These are phyloP conservation scores for Telopea speciosissima DNA, from an alignment of 177 flowering plant species.

Conservation along the genomic window DNA sequence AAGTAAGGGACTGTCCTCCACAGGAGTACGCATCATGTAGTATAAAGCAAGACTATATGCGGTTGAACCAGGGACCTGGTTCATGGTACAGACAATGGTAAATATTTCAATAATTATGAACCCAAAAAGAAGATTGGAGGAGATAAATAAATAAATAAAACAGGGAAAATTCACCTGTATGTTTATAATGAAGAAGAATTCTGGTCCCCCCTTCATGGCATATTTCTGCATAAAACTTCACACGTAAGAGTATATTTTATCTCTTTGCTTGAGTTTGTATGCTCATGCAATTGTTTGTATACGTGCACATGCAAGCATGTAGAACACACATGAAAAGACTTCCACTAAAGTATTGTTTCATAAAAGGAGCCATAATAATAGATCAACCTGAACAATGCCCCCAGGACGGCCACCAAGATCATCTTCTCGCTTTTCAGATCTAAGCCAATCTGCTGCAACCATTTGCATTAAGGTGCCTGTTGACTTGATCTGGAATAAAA, in stretches of 20 bases:
- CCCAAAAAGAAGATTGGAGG: background rate
- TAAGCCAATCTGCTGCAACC: slow-evolving; percentile 92
- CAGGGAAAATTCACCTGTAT: slow-evolving; percentile 53
- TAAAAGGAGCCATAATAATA: background rate
- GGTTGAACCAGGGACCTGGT: slow-evolving; percentile 52
- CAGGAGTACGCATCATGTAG: slow-evolving; percentile 62
- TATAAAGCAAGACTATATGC: slow-evolving; percentile 57
- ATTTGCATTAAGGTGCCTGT: slow-evolving; percentile 70
- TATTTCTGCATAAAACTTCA: slow-evolving; percentile 48
- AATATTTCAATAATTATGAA: background rate
- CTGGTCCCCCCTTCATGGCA: slow-evolving; percentile 74
- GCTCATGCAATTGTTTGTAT: background rate
- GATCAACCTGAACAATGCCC: slow-evolving; percentile 75
- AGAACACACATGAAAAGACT: too few relatives aligned
- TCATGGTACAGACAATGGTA: slow-evolving; percentile 11
- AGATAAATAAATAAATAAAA: background rate
- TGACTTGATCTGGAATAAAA: slow-evolving; percentile 55
- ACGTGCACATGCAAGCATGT: too few relatives aligned
- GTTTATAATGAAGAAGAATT: slow-evolving; percentile 81
- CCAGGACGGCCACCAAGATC: slow-evolving; percentile 77
- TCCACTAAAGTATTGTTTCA: too few relatives aligned
- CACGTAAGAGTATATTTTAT: background rate
- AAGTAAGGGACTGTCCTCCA: slow-evolving; percentile 55
- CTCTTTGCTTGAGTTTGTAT: background rate
- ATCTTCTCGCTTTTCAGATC: slow-evolving; percentile 80